A percentile compares a stretch with the other conserved stretches of the same genome.
phyloP scores from a whole-genome alignment of 2,329 filamentous ascomycete genomes.

The Boeremia lycopersici region DNA sequence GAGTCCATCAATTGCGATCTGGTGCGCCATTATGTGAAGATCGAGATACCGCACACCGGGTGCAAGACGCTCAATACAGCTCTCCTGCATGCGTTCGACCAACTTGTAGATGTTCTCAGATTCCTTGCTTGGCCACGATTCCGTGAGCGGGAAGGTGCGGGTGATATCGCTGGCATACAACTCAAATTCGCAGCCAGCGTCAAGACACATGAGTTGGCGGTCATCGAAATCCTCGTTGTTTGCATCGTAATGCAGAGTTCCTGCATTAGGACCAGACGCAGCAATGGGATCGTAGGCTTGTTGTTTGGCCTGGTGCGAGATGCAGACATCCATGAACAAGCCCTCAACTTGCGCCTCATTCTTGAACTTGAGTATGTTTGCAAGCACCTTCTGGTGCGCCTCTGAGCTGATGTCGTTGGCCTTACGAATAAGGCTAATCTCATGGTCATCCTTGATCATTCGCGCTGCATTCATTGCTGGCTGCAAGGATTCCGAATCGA shows the following conservation, averaged over 20 bases:
- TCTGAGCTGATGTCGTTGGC: slow-evolving; percentile 80
- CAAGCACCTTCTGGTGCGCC: slow-evolving; percentile 76
- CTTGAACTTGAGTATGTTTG: slow-evolving; percentile 64
- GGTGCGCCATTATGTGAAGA: slow-evolving; percentile 74
- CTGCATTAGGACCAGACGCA: slow-evolving; percentile 79
- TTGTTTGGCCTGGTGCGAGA: slow-evolving; percentile 71
- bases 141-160: slow-evolving; percentile 79
- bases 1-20: slow-evolving; percentile 74
- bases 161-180: slow-evolving; percentile 92
- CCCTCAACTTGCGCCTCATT: slow-evolving; percentile 88
- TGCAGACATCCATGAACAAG: slow-evolving; percentile 74
- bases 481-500: slow-evolving; percentile 57
- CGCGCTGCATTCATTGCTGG: slow-evolving; percentile 79
- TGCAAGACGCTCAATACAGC: slow-evolving; percentile 70
- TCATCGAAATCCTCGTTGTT: slow-evolving; percentile 76
- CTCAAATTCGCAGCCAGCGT: slow-evolving; percentile 84
- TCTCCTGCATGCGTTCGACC: slow-evolving; percentile 80
- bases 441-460: slow-evolving; percentile 82
- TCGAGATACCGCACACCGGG: slow-evolving; percentile 74
- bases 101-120: slow-evolving; percentile 75
- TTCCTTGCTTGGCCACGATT: slow-evolving; percentile 69
- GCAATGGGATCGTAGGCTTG: slow-evolving; percentile 92
- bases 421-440: slow-evolving; percentile 78
- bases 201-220: slow-evolving; percentile 77
- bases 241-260: slow-evolving; percentile 82